Conservation (phyloP, 768 basidiomycete species). For the Amanita rubescens region DNA sequence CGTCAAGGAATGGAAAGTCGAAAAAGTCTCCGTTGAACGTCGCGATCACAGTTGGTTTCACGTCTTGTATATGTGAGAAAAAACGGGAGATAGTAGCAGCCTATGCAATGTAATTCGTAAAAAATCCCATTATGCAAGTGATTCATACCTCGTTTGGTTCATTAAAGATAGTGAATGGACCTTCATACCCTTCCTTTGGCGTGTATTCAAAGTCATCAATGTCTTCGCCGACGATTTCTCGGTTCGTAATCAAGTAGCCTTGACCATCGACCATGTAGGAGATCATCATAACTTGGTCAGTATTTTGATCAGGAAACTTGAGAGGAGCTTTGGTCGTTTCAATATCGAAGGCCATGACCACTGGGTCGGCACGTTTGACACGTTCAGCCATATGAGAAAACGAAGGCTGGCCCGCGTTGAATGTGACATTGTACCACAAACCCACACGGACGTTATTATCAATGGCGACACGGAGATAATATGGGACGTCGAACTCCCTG, state of each 20-base stretch:
- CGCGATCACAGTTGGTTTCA: constrained; percentile 94
- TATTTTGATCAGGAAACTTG: constrained; percentile 93
- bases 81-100: constrained; percentile 77
- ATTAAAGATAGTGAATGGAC: constrained; percentile 93
- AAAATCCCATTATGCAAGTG: background rate
- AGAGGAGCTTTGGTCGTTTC: constrained; percentile 99
- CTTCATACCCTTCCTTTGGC: constrained; percentile 95
- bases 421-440: constrained; percentile 92
- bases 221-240: constrained; percentile 95
- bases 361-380: constrained; percentile 97
- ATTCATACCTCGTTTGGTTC: constrained; percentile 77
- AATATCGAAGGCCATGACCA: constrained; percentile 99
- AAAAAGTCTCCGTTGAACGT: constrained; percentile 99
- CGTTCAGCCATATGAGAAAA: constrained; percentile 70
- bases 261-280: constrained; percentile 99
- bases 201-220: constrained; percentile 99
- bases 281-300: constrained; percentile 99
- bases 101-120: constrained; percentile 17
- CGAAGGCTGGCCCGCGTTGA: constrained; percentile 70
- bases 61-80: constrained; percentile 90
- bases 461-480: constrained; percentile 98
- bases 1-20: constrained; percentile 95
- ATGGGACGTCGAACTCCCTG: constrained; percentile 94
- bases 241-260: constrained; percentile 94
- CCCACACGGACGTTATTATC: constrained; percentile 98